A percentile compares a stretch with the other conserved stretches of the same genome.
phyloP scores from a whole-genome alignment of 2,329 filamentous ascomycete genomes.

The Colletotrichum acutatum region DNA sequence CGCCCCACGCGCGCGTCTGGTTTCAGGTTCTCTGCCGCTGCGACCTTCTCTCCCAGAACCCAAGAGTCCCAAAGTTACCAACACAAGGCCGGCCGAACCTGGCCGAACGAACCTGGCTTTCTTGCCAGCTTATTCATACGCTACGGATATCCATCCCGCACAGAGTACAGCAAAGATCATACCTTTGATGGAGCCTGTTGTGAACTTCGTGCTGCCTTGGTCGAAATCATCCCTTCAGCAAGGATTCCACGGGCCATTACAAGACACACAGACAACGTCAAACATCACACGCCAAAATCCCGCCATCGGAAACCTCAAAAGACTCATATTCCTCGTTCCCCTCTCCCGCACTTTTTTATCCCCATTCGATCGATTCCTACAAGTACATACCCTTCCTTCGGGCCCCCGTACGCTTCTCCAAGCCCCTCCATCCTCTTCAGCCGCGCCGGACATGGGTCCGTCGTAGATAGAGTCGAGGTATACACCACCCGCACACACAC shows the following conservation, averaged over 20 bases:
- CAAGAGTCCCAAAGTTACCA: too few relatives aligned
- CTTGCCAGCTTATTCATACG: too few relatives aligned
- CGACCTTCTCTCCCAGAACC: not conserved
- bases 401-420: not conserved
- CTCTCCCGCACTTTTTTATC: not conserved
- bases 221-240: not conserved
- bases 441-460: constrained; percentile 7
- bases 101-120: too few relatives aligned
- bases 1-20: constrained; percentile 7
- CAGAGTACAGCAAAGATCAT: too few relatives aligned
- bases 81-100: too few relatives aligned
- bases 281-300: not conserved
- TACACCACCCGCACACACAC: not conserved
- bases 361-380: not conserved
- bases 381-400: too few relatives aligned
- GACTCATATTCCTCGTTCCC: not conserved
- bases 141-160: too few relatives aligned
- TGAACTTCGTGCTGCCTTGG: not conserved
- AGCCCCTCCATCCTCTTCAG: not conserved
- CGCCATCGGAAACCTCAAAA: not conserved
- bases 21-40: constrained; percentile 6
- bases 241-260: not conserved
- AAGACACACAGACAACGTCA: not conserved
- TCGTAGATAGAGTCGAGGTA: constrained; percentile 13
- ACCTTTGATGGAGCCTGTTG: too few relatives aligned